phyloP scores from a whole-genome alignment of 306 rosid genomes.

The Ceratonia siliqua region DNA sequence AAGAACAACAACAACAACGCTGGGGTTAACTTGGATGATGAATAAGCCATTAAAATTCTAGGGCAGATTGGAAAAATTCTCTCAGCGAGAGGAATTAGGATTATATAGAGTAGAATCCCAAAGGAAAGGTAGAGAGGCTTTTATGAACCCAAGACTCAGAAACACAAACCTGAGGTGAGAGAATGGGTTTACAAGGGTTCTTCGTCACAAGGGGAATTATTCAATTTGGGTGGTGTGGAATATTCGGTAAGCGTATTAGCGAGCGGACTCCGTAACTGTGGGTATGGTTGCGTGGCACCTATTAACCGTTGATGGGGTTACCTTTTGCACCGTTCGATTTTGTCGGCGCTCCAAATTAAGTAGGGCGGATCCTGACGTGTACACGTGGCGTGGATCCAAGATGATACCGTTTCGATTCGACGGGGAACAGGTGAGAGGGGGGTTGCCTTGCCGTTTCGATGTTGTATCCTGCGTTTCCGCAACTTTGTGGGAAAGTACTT shows the following conservation, averaged over 20 bases:
- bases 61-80: neutral
- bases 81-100: neutral
- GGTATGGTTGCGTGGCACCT: conserved; percentile 38
- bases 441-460: neutral
- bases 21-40: conserved; percentile 32
- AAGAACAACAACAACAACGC: neutral
- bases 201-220: conserved; percentile 23
- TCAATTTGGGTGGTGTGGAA: conserved; percentile 44
- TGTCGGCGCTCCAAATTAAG: conserved; percentile 8
- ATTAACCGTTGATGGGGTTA: neutral
- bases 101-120: neutral
- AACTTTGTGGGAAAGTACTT: neutral
- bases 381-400: neutral
- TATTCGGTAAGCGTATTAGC: conserved; percentile 41
- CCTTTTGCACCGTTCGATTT: neutral
- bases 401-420: neutral
- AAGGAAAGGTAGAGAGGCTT: neutral
- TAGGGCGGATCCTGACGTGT: neutral
- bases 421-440: neutral
- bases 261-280: neutral
- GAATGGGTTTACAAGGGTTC: neutral
- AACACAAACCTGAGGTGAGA: neutral
- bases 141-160: neutral
- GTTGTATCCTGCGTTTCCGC: neutral
- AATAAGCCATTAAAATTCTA: conserved; percentile 64